Evolutionary conservation across 352 stramenopile species (phyloP).

Genomic region (Paralagenidium karlingii): DNA sequence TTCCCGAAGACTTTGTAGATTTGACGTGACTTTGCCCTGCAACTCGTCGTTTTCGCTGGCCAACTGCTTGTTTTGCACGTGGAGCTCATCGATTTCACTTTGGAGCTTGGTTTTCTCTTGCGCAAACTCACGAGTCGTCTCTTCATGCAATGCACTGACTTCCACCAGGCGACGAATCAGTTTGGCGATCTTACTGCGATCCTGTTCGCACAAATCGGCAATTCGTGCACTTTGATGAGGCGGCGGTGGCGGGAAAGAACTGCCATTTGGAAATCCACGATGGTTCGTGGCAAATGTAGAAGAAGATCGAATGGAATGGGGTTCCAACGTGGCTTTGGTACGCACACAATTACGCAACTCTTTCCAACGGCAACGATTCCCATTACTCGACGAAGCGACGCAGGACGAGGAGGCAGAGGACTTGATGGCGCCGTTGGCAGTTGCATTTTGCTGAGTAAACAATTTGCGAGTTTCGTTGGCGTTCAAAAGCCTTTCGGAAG

Average conservation of each 20-base stretch:
- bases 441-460: too few relatives aligned
- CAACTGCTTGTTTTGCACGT: conserved; percentile 26
- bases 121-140: conserved; percentile 32
- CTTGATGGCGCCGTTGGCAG: too few relatives aligned
- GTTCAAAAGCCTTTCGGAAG: too few relatives aligned
- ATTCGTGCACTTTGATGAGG: conserved; percentile 21
- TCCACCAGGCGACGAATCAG: conserved; percentile 64
- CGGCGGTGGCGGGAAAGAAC: conserved; percentile 8
- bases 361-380: too few relatives aligned
- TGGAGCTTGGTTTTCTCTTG: conserved; percentile 21
- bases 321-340: conserved; percentile 38
- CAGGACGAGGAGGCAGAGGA: too few relatives aligned
- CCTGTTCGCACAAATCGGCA: conserved; percentile 52
- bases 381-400: too few relatives aligned
- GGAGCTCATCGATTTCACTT: conserved; percentile 34
- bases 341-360: conserved; percentile 51
- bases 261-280: too few relatives aligned
- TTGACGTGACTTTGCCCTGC: conserved; percentile 23
- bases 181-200: conserved; percentile 72
- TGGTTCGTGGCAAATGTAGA: too few relatives aligned
- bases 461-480: too few relatives aligned
- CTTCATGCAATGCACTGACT: conserved; percentile 42
- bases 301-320: too few relatives aligned
- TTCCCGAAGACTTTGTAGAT: conserved; percentile 22
- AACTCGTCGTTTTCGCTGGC: conserved; percentile 34